A percentile compares a stretch with the other conserved stretches of the same genome.
Conservation (phyloP, 202 grass and related monocot genomes). For the Schoenoplectus triqueter region DNA sequence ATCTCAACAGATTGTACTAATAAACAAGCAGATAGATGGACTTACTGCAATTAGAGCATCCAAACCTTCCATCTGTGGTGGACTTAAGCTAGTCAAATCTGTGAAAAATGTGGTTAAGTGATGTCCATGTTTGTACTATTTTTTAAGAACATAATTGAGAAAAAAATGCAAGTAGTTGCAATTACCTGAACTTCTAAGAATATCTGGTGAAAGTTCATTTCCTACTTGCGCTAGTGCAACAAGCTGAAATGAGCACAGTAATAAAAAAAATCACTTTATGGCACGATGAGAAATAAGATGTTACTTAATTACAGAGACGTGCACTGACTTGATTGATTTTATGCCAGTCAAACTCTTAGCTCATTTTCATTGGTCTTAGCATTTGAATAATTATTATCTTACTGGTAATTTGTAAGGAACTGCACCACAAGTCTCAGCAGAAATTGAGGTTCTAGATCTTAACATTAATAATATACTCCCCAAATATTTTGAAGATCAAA, state of each 20-base stretch:
- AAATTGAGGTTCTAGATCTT: neutral
- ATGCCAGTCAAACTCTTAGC: neutral
- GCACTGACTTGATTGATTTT: neutral
- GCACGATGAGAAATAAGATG: slow-evolving; percentile 22
- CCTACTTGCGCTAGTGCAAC: slow-evolving; percentile 84
- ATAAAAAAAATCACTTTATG: slow-evolving; percentile 9
- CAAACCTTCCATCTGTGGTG: slow-evolving; percentile 85
- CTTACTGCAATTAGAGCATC: slow-evolving; percentile 73
- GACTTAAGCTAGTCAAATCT: slow-evolving; percentile 81
- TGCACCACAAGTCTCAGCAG: neutral
- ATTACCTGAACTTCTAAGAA: slow-evolving; percentile 64
- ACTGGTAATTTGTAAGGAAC: slow-evolving; percentile 1
- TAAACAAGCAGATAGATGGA: neutral
- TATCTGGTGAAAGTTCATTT: slow-evolving; percentile 70
- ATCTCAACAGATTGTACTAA: neutral
- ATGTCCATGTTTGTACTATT: slow-evolving; percentile 18
- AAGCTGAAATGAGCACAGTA: slow-evolving; percentile 58
- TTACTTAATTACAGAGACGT: neutral
- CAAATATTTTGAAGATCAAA: neutral
- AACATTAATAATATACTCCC: neutral
- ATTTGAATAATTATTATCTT: slow-evolving; percentile 3
- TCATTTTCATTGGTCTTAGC: neutral
- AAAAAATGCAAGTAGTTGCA: slow-evolving; percentile 29
- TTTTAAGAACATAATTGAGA: slow-evolving; percentile 18
- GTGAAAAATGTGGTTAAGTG: slow-evolving; percentile 32